A percentile compares a stretch with the other conserved stretches of the same genome.
phyloP scores from a whole-genome alignment of 129 eudicot species.

The Lactuca sativa region DNA sequence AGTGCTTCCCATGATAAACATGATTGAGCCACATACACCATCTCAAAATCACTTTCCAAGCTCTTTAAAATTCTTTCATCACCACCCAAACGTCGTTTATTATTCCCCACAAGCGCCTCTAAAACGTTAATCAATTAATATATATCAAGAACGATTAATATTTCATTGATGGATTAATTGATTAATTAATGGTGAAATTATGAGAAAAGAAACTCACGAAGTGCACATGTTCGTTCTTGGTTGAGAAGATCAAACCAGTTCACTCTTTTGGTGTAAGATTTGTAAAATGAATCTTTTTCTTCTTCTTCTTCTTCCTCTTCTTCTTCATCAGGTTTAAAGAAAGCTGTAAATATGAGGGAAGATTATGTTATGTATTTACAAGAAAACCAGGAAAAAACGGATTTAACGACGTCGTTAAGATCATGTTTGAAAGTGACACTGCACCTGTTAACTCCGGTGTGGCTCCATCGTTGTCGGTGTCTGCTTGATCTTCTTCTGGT shows the following conservation, averaged over 20 bases:
- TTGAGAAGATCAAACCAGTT: constrained; percentile 64
- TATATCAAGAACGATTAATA: neutral
- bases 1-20: constrained; percentile 81
- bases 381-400: neutral
- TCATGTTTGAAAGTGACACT: neutral
- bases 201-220: constrained; percentile 35
- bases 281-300: constrained; percentile 43
- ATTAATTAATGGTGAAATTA: neutral
- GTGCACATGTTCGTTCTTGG: constrained; percentile 49
- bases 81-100: constrained; percentile 18
- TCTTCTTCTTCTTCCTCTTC: constrained; percentile 5
- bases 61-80: constrained; percentile 45
- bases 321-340: constrained; percentile 4
- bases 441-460: constrained; percentile 10
- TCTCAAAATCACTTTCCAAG: constrained; percentile 57
- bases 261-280: constrained; percentile 51
- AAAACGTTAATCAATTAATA: neutral
- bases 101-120: constrained; percentile 30
- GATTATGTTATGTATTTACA: neutral
- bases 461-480: constrained; percentile 3
- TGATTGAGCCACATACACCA: constrained; percentile 66
- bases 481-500: constrained; percentile 16
- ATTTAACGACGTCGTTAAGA: neutral
- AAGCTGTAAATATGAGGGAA: constrained; percentile 3
- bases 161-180: neutral